phyloP scores from a whole-genome alignment of 179 eudicot genomes.

The Spinacia oleracea region DNA sequence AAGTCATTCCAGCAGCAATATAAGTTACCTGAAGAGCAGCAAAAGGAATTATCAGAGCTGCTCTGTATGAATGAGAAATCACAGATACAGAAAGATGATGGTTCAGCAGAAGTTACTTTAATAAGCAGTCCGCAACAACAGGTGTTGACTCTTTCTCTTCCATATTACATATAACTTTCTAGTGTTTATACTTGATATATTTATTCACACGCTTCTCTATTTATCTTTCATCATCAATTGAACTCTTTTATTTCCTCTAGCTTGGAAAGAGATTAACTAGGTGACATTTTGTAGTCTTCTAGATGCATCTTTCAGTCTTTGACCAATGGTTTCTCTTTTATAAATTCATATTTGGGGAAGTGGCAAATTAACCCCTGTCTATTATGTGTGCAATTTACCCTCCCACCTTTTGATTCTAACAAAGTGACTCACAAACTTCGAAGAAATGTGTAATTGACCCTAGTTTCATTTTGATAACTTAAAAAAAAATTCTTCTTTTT shows the following conservation, averaged over 20 bases:
- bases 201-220: neutral
- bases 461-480: no score
- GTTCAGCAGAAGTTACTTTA: slow-evolving; percentile 16
- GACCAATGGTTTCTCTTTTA: no score
- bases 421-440: no score
- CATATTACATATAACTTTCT: neutral
- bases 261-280: neutral
- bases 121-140: slow-evolving; percentile 28
- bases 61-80: slow-evolving; percentile 24
- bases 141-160: slow-evolving; percentile 30
- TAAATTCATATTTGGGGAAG: no score
- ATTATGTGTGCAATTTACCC: no score
- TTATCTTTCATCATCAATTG: neutral
- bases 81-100: slow-evolving; percentile 21
- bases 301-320: neutral
- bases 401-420: no score
- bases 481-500: no score
- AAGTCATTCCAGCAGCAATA: slow-evolving; percentile 30
- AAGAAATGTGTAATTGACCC: no score
- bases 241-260: neutral
- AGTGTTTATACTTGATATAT: neutral
- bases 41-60: slow-evolving; percentile 24
- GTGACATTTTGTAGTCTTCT: neutral
- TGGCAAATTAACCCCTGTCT: no score
- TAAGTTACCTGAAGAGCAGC: slow-evolving; percentile 26